Evolutionary conservation across 2,329 filamentous ascomycete genomes (phyloP), one percentile per base, ranked within the genome.

Genomic region (Penicillium oxalicum): DNA sequence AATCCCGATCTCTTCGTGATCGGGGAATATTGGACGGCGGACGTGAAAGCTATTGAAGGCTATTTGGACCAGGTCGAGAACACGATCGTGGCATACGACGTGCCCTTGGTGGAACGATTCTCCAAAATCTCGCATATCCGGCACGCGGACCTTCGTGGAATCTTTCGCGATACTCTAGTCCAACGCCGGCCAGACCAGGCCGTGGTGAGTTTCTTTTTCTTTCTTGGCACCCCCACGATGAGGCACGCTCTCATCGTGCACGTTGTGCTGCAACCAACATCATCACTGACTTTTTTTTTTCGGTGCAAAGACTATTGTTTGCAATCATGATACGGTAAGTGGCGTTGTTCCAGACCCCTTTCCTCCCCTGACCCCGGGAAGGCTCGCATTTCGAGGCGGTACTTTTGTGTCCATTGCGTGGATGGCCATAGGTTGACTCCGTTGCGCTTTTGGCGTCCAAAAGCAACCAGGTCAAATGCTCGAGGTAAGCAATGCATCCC

Each of bases 81-180:
- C 50, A 78, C 79, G 53, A 76, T 83, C 54, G 72, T 71, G 33
- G 72, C 87, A 13, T 88, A 85, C 61, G 86, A 89, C 63, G 77
- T 81, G 0, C 83, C 84, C 0, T 72, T 90, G 1, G 75, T 88
- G 2, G 80, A 84, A 64, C 86, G 81, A 60, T 86, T 88, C 62
- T 81, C 77, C 36, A 64, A 73, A 11, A 70, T 84, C 40, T 84
- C 80, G 5, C 78, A 75, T 49, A 76, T 72, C 3, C 70, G 75
- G 40, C 72, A 72, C 2, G 78, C 74, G 1, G 85, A 88, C 63
- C 67, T 89, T 32, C 71, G 83, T n/a, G 74, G 72, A 43, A 74
- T 88, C 1, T 84, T 87, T 58, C 76, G 83, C 41, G 70, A 72
- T 32, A 80, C 81, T 0, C 66, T 88, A 47, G 81, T 84, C 0